Conservation (phyloP, 352 stramenopile genomes). For the Globisporangium iwayamae region DNA sequence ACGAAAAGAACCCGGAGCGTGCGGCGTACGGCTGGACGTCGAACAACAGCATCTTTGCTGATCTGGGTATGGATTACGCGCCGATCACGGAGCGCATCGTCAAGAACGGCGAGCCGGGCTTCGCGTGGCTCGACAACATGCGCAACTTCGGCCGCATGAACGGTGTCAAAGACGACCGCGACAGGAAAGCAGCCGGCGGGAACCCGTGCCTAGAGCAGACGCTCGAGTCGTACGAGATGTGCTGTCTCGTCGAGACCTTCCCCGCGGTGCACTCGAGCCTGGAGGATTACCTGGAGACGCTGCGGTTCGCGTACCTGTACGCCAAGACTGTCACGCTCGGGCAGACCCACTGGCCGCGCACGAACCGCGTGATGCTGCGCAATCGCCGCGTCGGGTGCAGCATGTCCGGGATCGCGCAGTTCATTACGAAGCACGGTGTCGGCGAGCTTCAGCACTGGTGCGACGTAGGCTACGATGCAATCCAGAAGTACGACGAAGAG, state of each 20-base stretch:
- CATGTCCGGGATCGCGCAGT: conserved; percentile 93
- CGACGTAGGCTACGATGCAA: conserved; percentile 75
- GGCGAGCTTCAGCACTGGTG: conserved; percentile 87
- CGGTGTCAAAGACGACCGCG: conserved; percentile 74
- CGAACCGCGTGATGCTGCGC: conserved; percentile 90
- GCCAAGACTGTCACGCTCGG: conserved; percentile 94
- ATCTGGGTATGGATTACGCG: conserved; percentile 91
- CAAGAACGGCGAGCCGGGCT: conserved; percentile 89
- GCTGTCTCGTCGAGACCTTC: conserved; percentile 94
- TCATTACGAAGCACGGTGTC: conserved; percentile 75
- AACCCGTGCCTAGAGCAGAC: conserved; percentile 93
- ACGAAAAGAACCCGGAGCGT: conserved; percentile 87
- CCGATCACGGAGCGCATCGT: conserved; percentile 83
- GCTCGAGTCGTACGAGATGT: conserved; percentile 93
- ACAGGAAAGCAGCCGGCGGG: conserved; percentile 75
- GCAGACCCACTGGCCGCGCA: conserved; percentile 88
- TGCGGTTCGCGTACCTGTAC: conserved; percentile 89
- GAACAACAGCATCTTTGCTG: conserved; percentile 94
- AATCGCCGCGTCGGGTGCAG: conserved; percentile 91
- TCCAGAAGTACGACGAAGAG: conserved; percentile 68
- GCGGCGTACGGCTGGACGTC: conserved; percentile 89
- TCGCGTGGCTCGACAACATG: conserved; percentile 96
- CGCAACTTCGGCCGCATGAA: conserved; percentile 88
- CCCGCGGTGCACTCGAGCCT: conserved; percentile 78
- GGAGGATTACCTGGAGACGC: conserved; percentile 87